phyloP scores from a whole-genome alignment of 805 yeast species.

The Saccharomyces eubayanus region DNA sequence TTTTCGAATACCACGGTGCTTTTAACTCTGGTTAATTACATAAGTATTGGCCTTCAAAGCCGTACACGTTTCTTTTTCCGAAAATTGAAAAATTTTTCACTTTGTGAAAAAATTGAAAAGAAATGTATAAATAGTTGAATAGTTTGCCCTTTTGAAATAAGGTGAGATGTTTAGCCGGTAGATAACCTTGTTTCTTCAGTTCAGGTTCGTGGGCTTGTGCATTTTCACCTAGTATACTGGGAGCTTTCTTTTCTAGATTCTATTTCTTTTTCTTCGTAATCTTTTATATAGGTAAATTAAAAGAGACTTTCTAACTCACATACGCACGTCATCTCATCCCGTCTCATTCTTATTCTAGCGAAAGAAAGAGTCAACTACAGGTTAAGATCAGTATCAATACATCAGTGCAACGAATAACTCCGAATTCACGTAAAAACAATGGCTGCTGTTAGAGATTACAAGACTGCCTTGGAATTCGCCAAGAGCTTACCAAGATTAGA shows the following conservation, averaged over 20 bases:
- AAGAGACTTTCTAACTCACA: not conserved
- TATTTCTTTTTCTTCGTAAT: not conserved
- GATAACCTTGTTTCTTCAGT: not conserved
- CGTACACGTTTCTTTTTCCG: not conserved
- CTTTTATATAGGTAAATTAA: not conserved
- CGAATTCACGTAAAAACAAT: not conserved
- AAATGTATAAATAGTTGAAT: not conserved
- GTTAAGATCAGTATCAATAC: not conserved
- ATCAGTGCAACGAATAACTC: not conserved
- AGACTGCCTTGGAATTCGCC: slow-evolving; percentile 63
- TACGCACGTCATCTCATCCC: not conserved
- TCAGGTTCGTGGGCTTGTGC: not conserved
- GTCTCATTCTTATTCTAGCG: not conserved
- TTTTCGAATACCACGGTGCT: not conserved
- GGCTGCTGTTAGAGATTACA: slow-evolving; percentile 31
- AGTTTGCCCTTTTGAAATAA: not conserved
- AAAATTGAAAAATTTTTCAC: not conserved
- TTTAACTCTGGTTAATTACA: not conserved
- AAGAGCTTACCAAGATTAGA: slow-evolving; percentile 61
- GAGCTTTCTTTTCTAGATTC: not conserved
- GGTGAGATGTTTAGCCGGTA: not conserved
- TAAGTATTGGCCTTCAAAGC: not conserved
- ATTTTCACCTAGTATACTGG: not conserved
- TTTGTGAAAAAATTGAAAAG: not conserved
- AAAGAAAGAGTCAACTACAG: not conserved